These are phyloP conservation scores for Galeopsis tetrahit DNA, from an alignment of 257 asterid genomes.

Conservation along the genomic window DNA sequence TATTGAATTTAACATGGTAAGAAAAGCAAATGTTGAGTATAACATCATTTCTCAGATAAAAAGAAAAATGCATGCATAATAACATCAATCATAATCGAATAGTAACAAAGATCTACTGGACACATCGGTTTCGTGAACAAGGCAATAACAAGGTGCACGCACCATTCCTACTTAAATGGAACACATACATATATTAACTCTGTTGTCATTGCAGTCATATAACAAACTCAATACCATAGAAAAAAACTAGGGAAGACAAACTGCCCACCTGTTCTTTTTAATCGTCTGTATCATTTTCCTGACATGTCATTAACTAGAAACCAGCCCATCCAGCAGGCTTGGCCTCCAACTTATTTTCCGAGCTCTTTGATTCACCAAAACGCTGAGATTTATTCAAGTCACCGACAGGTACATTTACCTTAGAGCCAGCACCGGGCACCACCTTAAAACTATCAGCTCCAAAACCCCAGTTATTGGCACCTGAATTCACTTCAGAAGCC, in stretches of 20 bases:
- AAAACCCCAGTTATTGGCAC: conserved; percentile 71
- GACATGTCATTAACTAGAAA: conserved; percentile 39
- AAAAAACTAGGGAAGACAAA: conserved; percentile 10
- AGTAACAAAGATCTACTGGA: background rate
- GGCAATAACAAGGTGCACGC: background rate
- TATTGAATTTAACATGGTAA: background rate
- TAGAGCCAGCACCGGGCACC: conserved; percentile 59
- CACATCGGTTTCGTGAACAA: background rate
- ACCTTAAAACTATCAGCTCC: conserved; percentile 80
- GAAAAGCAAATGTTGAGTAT: background rate
- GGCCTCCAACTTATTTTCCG: conserved; percentile 55
- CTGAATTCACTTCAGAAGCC: conserved; percentile 43
- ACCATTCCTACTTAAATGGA: conserved; percentile 9
- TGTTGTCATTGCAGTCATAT: conserved; percentile 9
- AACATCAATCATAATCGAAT: conserved; percentile 5
- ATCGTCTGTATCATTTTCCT: conserved; percentile 11
- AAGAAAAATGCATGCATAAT: background rate
- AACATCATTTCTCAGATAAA: background rate
- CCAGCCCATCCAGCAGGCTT: conserved; percentile 99
- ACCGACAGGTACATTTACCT: conserved; percentile 40
- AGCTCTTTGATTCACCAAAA: conserved; percentile 52
- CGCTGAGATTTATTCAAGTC: conserved; percentile 56
- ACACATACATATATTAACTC: conserved; percentile 22
- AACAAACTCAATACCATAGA: conserved; percentile 40
- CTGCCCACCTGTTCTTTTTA: background rate